Percentiles rank a stretch among this genome's conserved stretches.
Conservation (phyloP, 768 basidiomycete genomes). For the Coprinellus micaceus region DNA sequence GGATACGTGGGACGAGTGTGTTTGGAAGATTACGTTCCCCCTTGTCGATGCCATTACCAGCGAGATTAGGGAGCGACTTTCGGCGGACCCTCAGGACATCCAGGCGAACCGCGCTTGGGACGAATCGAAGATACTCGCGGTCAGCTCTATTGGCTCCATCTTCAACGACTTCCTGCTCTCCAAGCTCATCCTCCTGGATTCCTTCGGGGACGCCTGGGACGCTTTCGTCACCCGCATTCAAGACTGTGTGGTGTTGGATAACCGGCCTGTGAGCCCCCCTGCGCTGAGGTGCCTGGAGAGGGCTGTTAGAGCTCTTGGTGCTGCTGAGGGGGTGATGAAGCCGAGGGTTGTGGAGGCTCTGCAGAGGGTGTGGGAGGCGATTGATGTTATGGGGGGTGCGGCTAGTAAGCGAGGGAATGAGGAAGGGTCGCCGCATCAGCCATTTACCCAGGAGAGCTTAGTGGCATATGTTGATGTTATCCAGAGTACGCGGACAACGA, state of each 20-base stretch:
- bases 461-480: constrained; percentile 77
- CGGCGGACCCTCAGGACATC: constrained; percentile 3
- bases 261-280: constrained; percentile 71
- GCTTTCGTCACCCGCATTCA: constrained; percentile 71
- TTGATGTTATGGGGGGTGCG: constrained; percentile 61
- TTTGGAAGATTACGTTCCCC: constrained; percentile 91
- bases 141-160: constrained; percentile 80
- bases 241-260: constrained; percentile 64
- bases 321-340: constrained; percentile 38
- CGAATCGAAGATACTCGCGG: constrained; percentile 82
- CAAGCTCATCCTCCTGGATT: constrained; percentile 69
- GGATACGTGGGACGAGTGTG: constrained; percentile 84
- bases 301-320: constrained; percentile 58
- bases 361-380: constrained; percentile 66
- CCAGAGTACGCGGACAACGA: constrained; percentile 51
- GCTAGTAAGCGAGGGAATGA: constrained; percentile 20
- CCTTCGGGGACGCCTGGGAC: constrained; percentile 71
- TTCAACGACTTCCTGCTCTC: constrained; percentile 74
- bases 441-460: constrained; percentile 84
- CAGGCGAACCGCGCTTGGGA: constrained; percentile 54
- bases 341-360: constrained; percentile 43
- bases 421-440: constrained; percentile 26
- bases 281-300: constrained; percentile 82
- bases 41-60: constrained; percentile 67
- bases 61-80: constrained; percentile 41